Evolutionary conservation across 2,329 filamentous ascomycete species (phyloP), one percentile per base, ranked within the genome.

Genomic region (Phaeophleospora eucalypticola): DNA sequence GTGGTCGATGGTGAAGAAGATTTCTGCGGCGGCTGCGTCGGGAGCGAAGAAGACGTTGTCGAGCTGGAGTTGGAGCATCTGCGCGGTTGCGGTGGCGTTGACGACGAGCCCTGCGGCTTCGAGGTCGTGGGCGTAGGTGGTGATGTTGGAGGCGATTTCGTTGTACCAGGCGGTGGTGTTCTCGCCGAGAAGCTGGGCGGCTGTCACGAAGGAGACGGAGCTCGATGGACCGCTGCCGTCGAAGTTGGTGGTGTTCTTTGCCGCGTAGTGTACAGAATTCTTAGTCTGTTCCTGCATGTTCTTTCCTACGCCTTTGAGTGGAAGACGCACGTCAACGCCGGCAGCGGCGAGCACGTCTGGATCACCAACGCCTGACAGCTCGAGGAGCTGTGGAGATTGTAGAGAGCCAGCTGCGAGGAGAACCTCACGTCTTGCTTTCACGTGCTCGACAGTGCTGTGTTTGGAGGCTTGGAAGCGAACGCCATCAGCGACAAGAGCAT

Each of bases 321-420:
- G 32, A 16, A 39, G 45, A 18, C 37, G 40, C n/a, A 43, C 2
- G 3, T 38, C 15, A 18, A 79, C 67, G 14, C 54, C 54, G 12
- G 52, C 52, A 10, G 46, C 47, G 14, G 20, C 14, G 6, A 57
- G 49, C 10, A 52, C 36, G 17, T 48, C 43, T 35, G 41, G 46
- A 41, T 38, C 24, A 2, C 82, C 82, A 20, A 85, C 71, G 0
- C 82, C 81, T 0, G 80, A 83, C 2, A 83, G 68, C 51, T 85
- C 81, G 16, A 78, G 73, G 10, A 81, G 66, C 60, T 77, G 79
- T 3, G 75, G 82, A 12, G 76, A 80, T 58, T 75, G 73, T 29
- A 78, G 66, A 24, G 71, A 75, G 0, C 82, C 82, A 0, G 79
- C 80, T 3, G 75, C 75, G 2, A 85, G 61, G 27, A 85, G 72